These are phyloP conservation scores for Aspergillus luchuensis DNA, from an alignment of 2,329 filamentous ascomycete species.

Conservation along the genomic window DNA sequence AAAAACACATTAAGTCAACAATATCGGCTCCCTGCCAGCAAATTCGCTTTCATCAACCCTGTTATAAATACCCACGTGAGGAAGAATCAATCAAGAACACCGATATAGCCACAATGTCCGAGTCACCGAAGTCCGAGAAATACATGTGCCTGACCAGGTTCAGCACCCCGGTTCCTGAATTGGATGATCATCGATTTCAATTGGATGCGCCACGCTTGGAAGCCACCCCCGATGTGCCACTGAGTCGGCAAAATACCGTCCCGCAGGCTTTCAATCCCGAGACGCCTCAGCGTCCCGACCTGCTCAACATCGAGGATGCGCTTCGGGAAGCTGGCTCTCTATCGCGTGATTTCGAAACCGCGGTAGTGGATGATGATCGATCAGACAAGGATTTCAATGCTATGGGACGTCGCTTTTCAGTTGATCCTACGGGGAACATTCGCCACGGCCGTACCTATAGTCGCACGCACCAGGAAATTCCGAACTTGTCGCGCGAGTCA, in stretches of 20 bases:
- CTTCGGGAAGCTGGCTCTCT: constrained; percentile 48
- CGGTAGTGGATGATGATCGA: constrained; percentile 73
- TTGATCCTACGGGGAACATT: constrained; percentile 44
- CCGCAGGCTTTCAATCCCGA: constrained; percentile 54
- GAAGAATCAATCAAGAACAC: not conserved
- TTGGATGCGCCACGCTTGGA: constrained; percentile 41
- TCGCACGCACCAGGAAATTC: constrained; percentile 41
- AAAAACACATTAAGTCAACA: constrained; percentile 4
- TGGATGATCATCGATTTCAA: constrained; percentile 79
- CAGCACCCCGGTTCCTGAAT: constrained; percentile 65
- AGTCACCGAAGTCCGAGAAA: constrained; percentile 66
- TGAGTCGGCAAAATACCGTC: constrained; percentile 39
- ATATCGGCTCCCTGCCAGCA: constrained; percentile 4
- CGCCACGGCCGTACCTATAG: constrained; percentile 39
- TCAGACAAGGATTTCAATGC: constrained; percentile 39
- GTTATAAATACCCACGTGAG: not conserved
- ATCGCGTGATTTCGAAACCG: constrained; percentile 83
- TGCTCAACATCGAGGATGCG: constrained; percentile 52
- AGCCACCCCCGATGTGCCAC: constrained; percentile 40
- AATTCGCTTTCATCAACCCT: not conserved
- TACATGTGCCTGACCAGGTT: constrained; percentile 60
- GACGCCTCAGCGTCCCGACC: constrained; percentile 50
- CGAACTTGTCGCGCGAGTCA: constrained; percentile 48
- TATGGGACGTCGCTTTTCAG: constrained; percentile 42
- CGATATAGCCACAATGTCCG: constrained; percentile 44